phyloP scores from a whole-genome alignment of 306 rosid species.

The Trifolium fragiferum region DNA sequence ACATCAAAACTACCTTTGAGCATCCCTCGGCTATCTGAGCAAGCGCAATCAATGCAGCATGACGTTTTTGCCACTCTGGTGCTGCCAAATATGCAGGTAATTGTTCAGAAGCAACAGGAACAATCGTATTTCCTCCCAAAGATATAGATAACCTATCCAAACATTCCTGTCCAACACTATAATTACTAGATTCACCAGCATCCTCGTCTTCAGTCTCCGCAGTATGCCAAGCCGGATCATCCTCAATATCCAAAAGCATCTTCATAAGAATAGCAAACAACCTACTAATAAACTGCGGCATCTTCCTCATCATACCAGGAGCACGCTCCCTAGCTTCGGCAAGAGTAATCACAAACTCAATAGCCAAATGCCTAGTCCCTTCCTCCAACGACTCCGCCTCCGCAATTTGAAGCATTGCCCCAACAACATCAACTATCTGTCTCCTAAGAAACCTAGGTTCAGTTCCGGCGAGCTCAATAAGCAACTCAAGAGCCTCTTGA shows the following conservation, averaged over 20 bases:
- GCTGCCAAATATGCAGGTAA: slow-evolving; percentile 85
- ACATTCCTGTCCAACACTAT: slow-evolving; percentile 96
- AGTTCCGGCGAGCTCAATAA: slow-evolving; percentile 88
- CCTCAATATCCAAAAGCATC: slow-evolving; percentile 86
- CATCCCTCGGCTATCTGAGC: slow-evolving; percentile 98
- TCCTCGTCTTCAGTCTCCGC: slow-evolving; percentile 92
- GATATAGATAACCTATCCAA: slow-evolving; percentile 90
- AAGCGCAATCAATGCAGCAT: slow-evolving; percentile 85
- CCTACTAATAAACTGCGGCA: slow-evolving; percentile 91
- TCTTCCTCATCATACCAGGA: slow-evolving; percentile 96
- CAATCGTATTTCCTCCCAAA: slow-evolving; percentile 94
- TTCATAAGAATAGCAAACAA: slow-evolving; percentile 86
- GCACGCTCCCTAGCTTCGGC: slow-evolving; percentile 98
- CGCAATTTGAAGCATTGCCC: slow-evolving; percentile 88
- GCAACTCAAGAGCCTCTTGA: slow-evolving; percentile 87
- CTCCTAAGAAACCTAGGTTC: slow-evolving; percentile 89
- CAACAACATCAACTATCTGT: slow-evolving; percentile 88
- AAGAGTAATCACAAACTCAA: slow-evolving; percentile 90
- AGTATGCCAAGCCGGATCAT: slow-evolving; percentile 81
- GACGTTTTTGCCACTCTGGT: slow-evolving; percentile 92
- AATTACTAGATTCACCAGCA: slow-evolving; percentile 85
- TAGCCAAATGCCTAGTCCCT: slow-evolving; percentile 91
- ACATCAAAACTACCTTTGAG: slow-evolving; percentile 64
- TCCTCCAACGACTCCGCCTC: slow-evolving; percentile 89
- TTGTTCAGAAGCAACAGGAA: slow-evolving; percentile 94